Base-by-base conservation (phyloP, 345 rosid species). In the Turritis glabra region DNA sequence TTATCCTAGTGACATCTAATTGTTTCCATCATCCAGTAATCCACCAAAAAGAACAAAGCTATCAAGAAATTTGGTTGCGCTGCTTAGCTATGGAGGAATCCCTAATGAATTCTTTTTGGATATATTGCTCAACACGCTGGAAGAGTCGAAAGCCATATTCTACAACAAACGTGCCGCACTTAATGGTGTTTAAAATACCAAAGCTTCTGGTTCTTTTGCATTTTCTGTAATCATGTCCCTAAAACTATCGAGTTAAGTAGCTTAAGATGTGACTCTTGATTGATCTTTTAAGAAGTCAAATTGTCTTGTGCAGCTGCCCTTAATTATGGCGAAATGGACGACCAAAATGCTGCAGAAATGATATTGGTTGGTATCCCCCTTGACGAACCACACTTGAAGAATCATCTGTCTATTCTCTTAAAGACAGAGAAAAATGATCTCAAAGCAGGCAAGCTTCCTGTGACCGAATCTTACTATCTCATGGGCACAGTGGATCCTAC, bases 401-500 rank as follows among this genome's bases (percentile, higher is more conserved):
- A 58, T 52, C 68, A 37, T 23, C 67, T 89, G n/a, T 83, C 85
- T 2, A 76, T 1, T 21, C 64, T 89, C 9, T 43, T 80, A 70
- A 83, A 58, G 5, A 71, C 62, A 17, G 96, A 85, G 60, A 91
- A 68, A 69, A 88, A 81, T 30, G 71, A 72, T 74, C 88, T 93
- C 25, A 77, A 44, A 60, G 83, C 44, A 41, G 98, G 94, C 54
- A 91, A 12, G 66, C 84, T 93, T 66, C 92, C 84, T 8, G 62
- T 91, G 8, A 33, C 85, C 0, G 97, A 93, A 29, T 86, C 91
- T 21, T 88, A 83, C 71, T 87, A 93, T 82, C 76, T 93, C 12
- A 89, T 93, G 97, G 98, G 97, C 26, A 93, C 94, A 12, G 86
- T 77, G 19, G 94, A 93, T 78, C 98, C 98, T 52, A 87, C 97